A percentile compares a stretch with the other conserved stretches of the same genome.
phyloP scores from a whole-genome alignment of 495 filamentous ascomycete species.

The Aspergillus diversus region DNA sequence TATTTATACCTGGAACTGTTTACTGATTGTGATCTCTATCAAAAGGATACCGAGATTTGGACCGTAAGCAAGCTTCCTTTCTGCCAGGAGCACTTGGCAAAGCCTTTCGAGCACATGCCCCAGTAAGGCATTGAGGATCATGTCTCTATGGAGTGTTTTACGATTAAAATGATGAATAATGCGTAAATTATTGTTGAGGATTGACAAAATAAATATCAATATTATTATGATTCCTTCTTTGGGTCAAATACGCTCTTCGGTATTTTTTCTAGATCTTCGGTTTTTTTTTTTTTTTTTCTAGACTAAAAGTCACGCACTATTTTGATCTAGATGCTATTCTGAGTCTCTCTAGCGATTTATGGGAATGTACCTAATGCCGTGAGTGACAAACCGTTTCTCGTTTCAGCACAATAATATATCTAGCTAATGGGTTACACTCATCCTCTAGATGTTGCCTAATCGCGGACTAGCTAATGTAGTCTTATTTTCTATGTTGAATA shows the following conservation, averaged over 20 bases:
- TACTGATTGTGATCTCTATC: neutral
- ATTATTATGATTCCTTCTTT: neutral
- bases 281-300: neutral
- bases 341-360: too few relatives aligned
- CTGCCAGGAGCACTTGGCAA: constrained; percentile 64
- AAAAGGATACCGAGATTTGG: constrained; percentile 70
- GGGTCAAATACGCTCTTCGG: neutral
- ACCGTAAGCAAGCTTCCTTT: constrained; percentile 68
- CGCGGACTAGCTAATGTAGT: too few relatives aligned
- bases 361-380: too few relatives aligned
- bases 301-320: too few relatives aligned
- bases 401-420: too few relatives aligned
- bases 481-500: too few relatives aligned
- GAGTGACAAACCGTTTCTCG: too few relatives aligned
- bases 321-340: too few relatives aligned
- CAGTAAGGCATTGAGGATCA: constrained; percentile 38
- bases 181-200: constrained; percentile 1
- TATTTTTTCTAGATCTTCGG: too few relatives aligned
- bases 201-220: neutral
- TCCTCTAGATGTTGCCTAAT: too few relatives aligned
- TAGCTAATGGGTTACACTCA: too few relatives aligned
- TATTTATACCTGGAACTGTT: too few relatives aligned
- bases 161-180: constrained; percentile 18
- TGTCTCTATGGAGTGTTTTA: constrained; percentile 16
- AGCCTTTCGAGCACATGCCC: constrained; percentile 66